Percentiles rank a stretch among this genome's conserved stretches.
phyloP scores from a whole-genome alignment of 2,329 filamentous ascomycete species.

The Apiospora malaysiana region DNA sequence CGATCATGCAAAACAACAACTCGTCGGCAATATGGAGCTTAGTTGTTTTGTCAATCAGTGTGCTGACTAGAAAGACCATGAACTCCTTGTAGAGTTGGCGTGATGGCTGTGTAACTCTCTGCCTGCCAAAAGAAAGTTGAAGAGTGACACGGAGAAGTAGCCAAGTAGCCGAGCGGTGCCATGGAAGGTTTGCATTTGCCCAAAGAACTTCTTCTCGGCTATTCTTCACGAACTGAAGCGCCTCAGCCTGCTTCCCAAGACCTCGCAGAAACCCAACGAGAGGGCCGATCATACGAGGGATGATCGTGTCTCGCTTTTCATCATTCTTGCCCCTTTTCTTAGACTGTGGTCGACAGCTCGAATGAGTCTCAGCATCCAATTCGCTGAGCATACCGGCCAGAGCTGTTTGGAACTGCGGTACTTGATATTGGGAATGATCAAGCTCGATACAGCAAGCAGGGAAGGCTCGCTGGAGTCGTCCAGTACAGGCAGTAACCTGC shows the following conservation, averaged over 20 bases:
- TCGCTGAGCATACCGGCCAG: slow-evolving; percentile 12
- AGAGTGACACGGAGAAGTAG: slow-evolving; percentile 20
- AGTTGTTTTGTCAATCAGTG: slow-evolving; percentile 14
- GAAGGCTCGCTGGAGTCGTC: slow-evolving; percentile 13
- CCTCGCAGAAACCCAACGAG: slow-evolving; percentile 18
- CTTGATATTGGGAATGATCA: background rate
- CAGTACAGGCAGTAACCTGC: slow-evolving; percentile 17
- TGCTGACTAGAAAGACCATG: slow-evolving; percentile 21
- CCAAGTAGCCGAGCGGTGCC: slow-evolving; percentile 23
- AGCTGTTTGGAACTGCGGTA: slow-evolving; percentile 14
- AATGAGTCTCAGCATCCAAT: slow-evolving; percentile 19
- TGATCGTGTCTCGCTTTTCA: slow-evolving; percentile 21
- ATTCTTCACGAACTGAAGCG: slow-evolving; percentile 12
- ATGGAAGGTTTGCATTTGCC: background rate
- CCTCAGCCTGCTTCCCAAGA: background rate
- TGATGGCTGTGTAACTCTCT: background rate
- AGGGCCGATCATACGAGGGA: slow-evolving; percentile 3
- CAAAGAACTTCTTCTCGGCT: slow-evolving; percentile 21
- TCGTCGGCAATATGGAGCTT: slow-evolving; percentile 3
- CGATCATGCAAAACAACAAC: slow-evolving; percentile 15
- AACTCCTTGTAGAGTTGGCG: slow-evolving; percentile 20
- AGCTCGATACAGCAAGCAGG: slow-evolving; percentile 19
- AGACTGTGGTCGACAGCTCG: slow-evolving; percentile 19
- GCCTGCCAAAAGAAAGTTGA: slow-evolving; percentile 12
- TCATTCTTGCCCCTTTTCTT: slow-evolving; percentile 7